phyloP scores from a whole-genome alignment of 495 filamentous ascomycete genomes.

The Podospora comata region DNA sequence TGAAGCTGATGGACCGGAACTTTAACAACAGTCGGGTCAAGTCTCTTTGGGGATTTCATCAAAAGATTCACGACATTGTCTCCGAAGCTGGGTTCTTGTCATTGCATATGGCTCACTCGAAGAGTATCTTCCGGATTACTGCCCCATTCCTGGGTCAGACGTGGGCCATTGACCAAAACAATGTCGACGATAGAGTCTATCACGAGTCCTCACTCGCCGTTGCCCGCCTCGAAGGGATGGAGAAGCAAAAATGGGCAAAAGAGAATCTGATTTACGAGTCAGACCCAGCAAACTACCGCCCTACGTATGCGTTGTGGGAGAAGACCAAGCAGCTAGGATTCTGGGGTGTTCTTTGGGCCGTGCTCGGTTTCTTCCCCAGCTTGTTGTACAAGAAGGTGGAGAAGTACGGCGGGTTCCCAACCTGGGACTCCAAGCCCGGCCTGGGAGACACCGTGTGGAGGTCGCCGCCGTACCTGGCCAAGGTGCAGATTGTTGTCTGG shows the following conservation, averaged over 20 bases:
- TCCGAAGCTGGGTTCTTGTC: slow-evolving; percentile 44
- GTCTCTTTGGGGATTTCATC: slow-evolving; percentile 32
- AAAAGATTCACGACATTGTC: slow-evolving; percentile 46
- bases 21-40: slow-evolving; percentile 14
- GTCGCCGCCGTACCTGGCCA: slow-evolving; percentile 24
- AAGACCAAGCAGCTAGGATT: neutral
- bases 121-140: slow-evolving; percentile 44
- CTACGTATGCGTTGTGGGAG: neutral
- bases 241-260: neutral
- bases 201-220: slow-evolving; percentile 26
- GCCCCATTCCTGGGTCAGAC: slow-evolving; percentile 38
- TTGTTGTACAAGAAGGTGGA: neutral
- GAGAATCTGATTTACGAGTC: neutral
- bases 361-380: neutral
- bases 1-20: slow-evolving; percentile 36
- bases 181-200: slow-evolving; percentile 36
- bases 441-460: neutral
- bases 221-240: neutral
- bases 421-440: neutral
- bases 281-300: neutral
- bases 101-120: slow-evolving; percentile 43
- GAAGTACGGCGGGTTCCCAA: neutral
- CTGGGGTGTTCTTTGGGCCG: neutral
- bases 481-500: slow-evolving; percentile 41
- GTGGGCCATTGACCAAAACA: slow-evolving; percentile 38